These are phyloP conservation scores for Penicillium pancosmium DNA, from an alignment of 495 filamentous ascomycete species.

Conservation along the genomic window DNA sequence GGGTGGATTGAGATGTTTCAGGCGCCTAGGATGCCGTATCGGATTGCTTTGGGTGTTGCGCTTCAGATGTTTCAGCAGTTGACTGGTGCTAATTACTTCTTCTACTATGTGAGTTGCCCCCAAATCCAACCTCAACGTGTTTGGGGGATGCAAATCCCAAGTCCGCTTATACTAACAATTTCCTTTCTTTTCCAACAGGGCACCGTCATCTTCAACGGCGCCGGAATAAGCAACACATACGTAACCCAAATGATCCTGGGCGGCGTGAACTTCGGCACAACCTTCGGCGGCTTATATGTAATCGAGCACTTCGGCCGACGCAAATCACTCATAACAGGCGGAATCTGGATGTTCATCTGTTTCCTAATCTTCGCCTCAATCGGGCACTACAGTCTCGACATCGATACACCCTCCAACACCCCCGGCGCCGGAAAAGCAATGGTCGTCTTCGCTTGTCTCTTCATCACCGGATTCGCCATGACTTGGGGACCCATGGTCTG, in stretches of 20 bases:
- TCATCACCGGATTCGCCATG: constrained; percentile 56
- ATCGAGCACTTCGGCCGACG: constrained; percentile 72
- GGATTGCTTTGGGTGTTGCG: constrained; percentile 63
- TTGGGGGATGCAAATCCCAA: too few species aligned
- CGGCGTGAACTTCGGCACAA: constrained; percentile 70
- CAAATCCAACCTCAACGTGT: too few species aligned
- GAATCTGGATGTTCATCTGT: constrained; percentile 69
- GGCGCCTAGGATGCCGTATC: constrained; percentile 69
- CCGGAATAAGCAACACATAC: constrained; percentile 66
- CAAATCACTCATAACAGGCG: constrained; percentile 64
- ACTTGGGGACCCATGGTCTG: constrained; percentile 87
- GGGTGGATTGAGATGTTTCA: constrained; percentile 57
- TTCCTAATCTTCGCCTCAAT: constrained; percentile 74
- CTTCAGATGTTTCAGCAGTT: constrained; percentile 57
- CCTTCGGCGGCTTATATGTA: constrained; percentile 68
- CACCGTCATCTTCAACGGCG: constrained; percentile 67
- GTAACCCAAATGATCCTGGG: constrained; percentile 74
- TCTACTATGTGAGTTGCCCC: constrained; percentile 63
- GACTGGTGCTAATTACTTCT: constrained; percentile 60
- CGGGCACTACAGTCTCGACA: constrained; percentile 61
- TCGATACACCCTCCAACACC: constrained; percentile 48
- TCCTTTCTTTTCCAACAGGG: constrained; percentile 41
- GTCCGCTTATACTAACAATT: too few species aligned
- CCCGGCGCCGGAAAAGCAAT: constrained; percentile 67
- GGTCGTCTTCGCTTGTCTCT: constrained; percentile 73